phyloP scores from a whole-genome alignment of 352 stramenopile genomes.

The Thalassiosira mediterranea region DNA sequence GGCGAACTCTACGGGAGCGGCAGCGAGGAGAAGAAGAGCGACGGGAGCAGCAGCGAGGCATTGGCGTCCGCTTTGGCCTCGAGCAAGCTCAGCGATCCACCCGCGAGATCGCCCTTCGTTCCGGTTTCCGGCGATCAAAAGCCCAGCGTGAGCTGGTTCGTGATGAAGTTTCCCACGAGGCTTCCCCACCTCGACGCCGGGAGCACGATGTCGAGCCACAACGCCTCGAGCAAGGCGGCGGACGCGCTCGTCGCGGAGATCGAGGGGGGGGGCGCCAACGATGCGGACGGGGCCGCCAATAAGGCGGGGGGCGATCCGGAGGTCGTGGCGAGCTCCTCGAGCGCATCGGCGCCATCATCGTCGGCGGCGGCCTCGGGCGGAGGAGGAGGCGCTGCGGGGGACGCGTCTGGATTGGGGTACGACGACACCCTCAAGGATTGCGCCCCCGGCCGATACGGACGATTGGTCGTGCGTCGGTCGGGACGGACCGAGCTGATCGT shows the following conservation, averaged over 20 bases:
- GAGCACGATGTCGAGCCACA: no score
- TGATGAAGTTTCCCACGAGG: constrained; percentile 79
- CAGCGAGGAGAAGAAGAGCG: constrained; percentile 38
- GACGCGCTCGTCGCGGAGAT: neutral
- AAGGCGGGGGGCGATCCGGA: neutral
- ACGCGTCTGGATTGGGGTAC: no score
- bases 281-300: neutral
- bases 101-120: constrained; percentile 61
- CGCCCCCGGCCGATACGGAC: constrained; percentile 68
- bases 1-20: neutral
- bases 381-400: no score
- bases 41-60: constrained; percentile 11
- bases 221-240: neutral
- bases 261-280: neutral
- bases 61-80: constrained; percentile 10
- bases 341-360: no score
- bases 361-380: constrained; percentile 1
- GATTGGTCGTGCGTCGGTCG: constrained; percentile 77
- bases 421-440: constrained; percentile 73
- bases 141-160: no score
- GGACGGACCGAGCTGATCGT: constrained; percentile 74
- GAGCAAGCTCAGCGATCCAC: constrained; percentile 36
- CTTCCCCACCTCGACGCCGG: constrained; percentile 53
- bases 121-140: no score
- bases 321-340: neutral